Evolutionary conservation across 805 yeast genomes (phyloP).

Genomic region (Candida parachauliodes): DNA sequence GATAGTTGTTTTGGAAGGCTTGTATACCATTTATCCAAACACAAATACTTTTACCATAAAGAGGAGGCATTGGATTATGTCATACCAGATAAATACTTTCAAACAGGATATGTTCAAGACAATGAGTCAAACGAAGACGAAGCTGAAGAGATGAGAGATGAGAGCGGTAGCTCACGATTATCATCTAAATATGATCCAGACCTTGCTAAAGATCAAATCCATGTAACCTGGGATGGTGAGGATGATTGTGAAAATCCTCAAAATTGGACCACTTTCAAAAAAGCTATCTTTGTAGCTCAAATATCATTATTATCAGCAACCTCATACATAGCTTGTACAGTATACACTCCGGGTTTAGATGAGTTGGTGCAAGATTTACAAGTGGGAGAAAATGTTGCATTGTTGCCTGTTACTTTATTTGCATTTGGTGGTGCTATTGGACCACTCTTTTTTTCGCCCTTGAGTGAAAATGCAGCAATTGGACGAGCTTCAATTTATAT

Average conservation of each 20-base stretch:
- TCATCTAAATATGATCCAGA: too few species aligned
- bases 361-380: conserved; percentile 43
- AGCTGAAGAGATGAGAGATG: too few species aligned
- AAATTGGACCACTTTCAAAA: conserved; percentile 49
- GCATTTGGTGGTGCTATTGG: conserved; percentile 62
- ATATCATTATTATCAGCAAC: conserved; percentile 45
- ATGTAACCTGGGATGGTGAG: conserved; percentile 33
- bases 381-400: conserved; percentile 42
- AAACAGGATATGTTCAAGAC: too few species aligned
- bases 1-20: conserved; percentile 27
- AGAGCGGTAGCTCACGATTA: too few species aligned
- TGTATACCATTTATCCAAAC: conserved; percentile 22
- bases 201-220: conserved; percentile 6
- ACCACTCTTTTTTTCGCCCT: conserved; percentile 55
- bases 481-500: conserved; percentile 54
- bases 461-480: conserved; percentile 50
- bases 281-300: conserved; percentile 33
- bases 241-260: conserved; percentile 55
- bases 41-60: conserved; percentile 16
- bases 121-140: too few species aligned
- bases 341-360: conserved; percentile 49
- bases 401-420: conserved; percentile 50
- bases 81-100: conserved; percentile 21
- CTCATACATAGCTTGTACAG: conserved; percentile 54
- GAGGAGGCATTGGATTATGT: conserved; percentile 25